These are phyloP conservation scores for Ploettnerulaceae sp. DNA, from an alignment of 2,329 filamentous ascomycete genomes.

Conservation along the genomic window DNA sequence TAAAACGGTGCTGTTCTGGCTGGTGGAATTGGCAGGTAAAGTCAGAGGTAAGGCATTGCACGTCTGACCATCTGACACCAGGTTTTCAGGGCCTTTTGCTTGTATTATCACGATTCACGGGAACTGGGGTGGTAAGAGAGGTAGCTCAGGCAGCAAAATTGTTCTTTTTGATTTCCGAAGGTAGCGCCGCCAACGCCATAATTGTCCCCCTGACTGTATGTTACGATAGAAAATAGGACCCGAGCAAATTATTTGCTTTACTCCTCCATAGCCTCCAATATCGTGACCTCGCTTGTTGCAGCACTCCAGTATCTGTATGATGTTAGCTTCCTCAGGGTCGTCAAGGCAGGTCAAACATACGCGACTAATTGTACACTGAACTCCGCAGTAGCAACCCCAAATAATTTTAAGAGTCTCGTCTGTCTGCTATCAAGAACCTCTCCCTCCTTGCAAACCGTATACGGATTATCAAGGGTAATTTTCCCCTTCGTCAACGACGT, in stretches of 20 bases:
- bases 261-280: slow-evolving; percentile 46
- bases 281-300: slow-evolving; percentile 54
- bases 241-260: slow-evolving; percentile 27
- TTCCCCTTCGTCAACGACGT: slow-evolving; percentile 84
- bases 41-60: slow-evolving; percentile 48
- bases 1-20: slow-evolving; percentile 5
- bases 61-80: slow-evolving; percentile 31
- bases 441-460: slow-evolving; percentile 71
- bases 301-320: slow-evolving; percentile 55
- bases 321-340: slow-evolving; percentile 15
- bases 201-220: slow-evolving; percentile 31
- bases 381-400: slow-evolving; percentile 84
- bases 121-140: slow-evolving; percentile 29
- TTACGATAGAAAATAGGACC: slow-evolving; percentile 29
- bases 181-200: slow-evolving; percentile 34
- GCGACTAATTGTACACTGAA: slow-evolving; percentile 80
- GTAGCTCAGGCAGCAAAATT: slow-evolving; percentile 27
- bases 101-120: slow-evolving; percentile 30
- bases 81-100: slow-evolving; percentile 24
- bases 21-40: slow-evolving; percentile 41
- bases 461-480: slow-evolving; percentile 60
- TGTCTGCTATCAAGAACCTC: slow-evolving; percentile 84
- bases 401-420: slow-evolving; percentile 89
- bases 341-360: slow-evolving; percentile 39
- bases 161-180: slow-evolving; percentile 28